These are phyloP conservation scores for Chionographis japonica DNA, from an alignment of 106 monocot genomes.

Conservation along the genomic window DNA sequence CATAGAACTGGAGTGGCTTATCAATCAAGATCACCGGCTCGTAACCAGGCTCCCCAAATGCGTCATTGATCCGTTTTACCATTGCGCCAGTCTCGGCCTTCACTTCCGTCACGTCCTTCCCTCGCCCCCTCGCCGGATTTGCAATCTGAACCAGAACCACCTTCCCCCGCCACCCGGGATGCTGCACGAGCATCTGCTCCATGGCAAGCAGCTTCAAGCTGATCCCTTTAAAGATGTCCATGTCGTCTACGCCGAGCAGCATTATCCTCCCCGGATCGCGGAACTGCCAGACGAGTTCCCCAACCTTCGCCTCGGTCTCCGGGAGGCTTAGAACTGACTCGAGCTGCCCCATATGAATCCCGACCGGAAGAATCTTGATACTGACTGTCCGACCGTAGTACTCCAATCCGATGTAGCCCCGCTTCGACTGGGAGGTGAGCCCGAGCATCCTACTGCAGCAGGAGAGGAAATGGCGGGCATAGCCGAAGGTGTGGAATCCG, in stretches of 20 bases:
- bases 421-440: slow-evolving; percentile 41
- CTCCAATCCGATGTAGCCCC: slow-evolving; percentile 45
- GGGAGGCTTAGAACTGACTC: slow-evolving; percentile 24
- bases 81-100: slow-evolving; percentile 29
- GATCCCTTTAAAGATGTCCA: slow-evolving; percentile 58
- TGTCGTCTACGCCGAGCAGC: slow-evolving; percentile 47
- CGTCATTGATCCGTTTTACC: slow-evolving; percentile 37
- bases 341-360: slow-evolving; percentile 41
- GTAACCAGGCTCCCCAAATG: slow-evolving; percentile 28
- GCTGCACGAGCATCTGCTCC: slow-evolving; percentile 38
- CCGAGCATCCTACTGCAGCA: slow-evolving; percentile 56
- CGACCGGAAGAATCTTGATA: slow-evolving; percentile 53
- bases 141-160: slow-evolving; percentile 45
- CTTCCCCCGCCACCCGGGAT: slow-evolving; percentile 46
- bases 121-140: slow-evolving; percentile 38
- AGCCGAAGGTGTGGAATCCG: slow-evolving; percentile 61
- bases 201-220: slow-evolving; percentile 51
- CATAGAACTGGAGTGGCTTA: slow-evolving; percentile 41
- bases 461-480: slow-evolving; percentile 55
- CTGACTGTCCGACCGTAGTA: slow-evolving; percentile 50
- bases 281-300: slow-evolving; percentile 26
- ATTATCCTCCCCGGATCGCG: slow-evolving; percentile 15
- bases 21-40: slow-evolving; percentile 40
- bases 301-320: slow-evolving; percentile 36
- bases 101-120: slow-evolving; percentile 47